Conservation (phyloP, 768 basidiomycete species). For the Termitomyces sp. region DNA sequence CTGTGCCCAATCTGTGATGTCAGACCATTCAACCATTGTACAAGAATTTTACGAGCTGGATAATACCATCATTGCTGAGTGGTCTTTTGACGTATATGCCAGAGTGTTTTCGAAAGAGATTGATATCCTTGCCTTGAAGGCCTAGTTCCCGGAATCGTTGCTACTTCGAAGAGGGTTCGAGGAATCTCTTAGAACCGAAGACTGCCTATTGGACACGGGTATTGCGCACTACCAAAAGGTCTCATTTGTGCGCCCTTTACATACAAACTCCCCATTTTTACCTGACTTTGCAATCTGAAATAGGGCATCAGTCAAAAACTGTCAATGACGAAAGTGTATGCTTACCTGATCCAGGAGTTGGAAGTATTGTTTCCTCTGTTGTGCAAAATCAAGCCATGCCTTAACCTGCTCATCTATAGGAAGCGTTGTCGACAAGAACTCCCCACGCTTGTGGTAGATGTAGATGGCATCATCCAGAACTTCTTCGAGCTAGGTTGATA, state of each 20-base stretch:
- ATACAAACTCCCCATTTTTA: neutral
- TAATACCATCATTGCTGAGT: neutral
- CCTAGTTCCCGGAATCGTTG: neutral
- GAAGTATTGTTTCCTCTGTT: neutral
- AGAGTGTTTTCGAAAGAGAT: neutral
- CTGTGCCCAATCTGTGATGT: neutral
- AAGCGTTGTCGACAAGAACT: neutral
- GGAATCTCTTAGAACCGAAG: neutral
- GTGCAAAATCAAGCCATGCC: neutral
- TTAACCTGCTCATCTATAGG: neutral
- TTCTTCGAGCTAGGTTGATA: neutral
- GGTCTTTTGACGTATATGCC: neutral
- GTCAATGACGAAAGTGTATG: neutral
- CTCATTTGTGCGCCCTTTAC: neutral
- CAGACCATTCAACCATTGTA: neutral
- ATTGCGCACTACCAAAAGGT: neutral
- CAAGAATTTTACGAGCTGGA: neutral
- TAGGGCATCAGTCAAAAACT: neutral
- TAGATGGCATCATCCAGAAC: neutral
- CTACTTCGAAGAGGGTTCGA: neutral
- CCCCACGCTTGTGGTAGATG: neutral
- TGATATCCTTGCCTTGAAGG: neutral
- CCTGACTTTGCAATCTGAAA: neutral
- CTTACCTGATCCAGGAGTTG: neutral
- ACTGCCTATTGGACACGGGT: neutral